These are phyloP conservation scores for Citropsis articulata DNA, from an alignment of 345 rosid species.

Conservation along the genomic window DNA sequence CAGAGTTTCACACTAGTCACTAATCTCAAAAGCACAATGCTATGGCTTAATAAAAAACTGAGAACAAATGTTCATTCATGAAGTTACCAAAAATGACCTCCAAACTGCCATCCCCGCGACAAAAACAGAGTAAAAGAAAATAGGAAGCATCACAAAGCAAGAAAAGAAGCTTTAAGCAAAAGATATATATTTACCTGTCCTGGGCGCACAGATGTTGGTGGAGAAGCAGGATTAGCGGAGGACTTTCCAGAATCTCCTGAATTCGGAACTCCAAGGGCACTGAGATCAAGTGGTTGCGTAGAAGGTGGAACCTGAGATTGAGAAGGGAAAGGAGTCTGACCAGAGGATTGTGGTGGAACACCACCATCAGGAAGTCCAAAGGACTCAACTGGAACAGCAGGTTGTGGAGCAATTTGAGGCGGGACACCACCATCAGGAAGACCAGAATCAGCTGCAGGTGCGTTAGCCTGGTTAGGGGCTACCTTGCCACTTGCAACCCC, in stretches of 20 bases:
- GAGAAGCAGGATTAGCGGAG: conserved; percentile 43
- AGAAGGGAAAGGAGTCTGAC: conserved; percentile 33
- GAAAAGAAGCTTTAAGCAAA: neutral
- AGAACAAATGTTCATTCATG: neutral
- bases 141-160: neutral
- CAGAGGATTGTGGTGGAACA: conserved; percentile 63
- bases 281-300: conserved; percentile 90
- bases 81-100: neutral
- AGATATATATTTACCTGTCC: conserved; percentile 65
- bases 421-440: conserved; percentile 80
- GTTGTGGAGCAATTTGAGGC: conserved; percentile 54
- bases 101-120: neutral
- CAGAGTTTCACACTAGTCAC: neutral
- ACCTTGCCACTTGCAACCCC: conserved; percentile 38
- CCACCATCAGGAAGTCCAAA: conserved; percentile 89
- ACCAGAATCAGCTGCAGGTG: conserved; percentile 51
- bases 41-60: neutral
- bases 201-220: conserved; percentile 76
- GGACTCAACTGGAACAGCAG: conserved; percentile 41
- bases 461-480: conserved; percentile 38
- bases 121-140: neutral
- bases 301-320: conserved; percentile 49
- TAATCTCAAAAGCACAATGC: neutral
- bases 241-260: conserved; percentile 68
- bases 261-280: conserved; percentile 74